These are phyloP conservation scores for Coemansia sp. DNA, from an alignment of 192 early-diverging fungal genomes.

Conservation along the genomic window DNA sequence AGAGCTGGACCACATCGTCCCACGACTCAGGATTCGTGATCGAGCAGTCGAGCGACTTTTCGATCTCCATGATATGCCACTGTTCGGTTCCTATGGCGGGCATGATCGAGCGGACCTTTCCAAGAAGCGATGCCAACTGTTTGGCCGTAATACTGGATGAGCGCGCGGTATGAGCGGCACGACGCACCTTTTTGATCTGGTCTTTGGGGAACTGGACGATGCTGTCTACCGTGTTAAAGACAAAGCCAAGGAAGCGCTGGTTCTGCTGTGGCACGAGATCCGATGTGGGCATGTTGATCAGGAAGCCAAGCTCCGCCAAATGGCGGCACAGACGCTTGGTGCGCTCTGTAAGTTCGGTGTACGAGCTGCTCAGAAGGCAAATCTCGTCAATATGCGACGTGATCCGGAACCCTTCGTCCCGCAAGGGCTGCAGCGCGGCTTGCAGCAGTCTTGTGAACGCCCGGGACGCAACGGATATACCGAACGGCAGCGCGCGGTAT, in stretches of 20 bases:
- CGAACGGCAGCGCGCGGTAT: constrained; percentile 53
- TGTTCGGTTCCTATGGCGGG: constrained; percentile 42
- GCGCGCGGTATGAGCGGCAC: constrained; percentile 40
- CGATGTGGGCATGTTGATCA: constrained; percentile 41
- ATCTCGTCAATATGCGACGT: constrained; percentile 54
- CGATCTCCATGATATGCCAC: constrained; percentile 37
- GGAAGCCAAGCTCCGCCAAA: constrained; percentile 39
- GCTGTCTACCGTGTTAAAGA: constrained; percentile 48
- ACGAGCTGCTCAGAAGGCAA: constrained; percentile 38
- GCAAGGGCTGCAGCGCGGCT: constrained; percentile 45
- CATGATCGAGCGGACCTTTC: constrained; percentile 52
- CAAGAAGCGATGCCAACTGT: constrained; percentile 50
- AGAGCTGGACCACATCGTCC: constrained; percentile 40
- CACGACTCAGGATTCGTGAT: constrained; percentile 48
- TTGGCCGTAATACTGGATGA: constrained; percentile 43
- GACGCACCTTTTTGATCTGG: constrained; percentile 52
- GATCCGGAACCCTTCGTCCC: constrained; percentile 41
- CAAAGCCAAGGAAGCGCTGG: constrained; percentile 54
- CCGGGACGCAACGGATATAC: constrained; percentile 46
- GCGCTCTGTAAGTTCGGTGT: constrained; percentile 26
- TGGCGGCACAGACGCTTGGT: constrained; percentile 42
- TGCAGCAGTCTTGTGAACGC: constrained; percentile 53
- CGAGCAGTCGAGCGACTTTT: constrained; percentile 29
- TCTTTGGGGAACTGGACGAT: constrained; percentile 44
- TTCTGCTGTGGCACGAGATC: constrained; percentile 55